phyloP scores from a whole-genome alignment of 768 basidiomycete genomes.

The Naematelia encephala region DNA sequence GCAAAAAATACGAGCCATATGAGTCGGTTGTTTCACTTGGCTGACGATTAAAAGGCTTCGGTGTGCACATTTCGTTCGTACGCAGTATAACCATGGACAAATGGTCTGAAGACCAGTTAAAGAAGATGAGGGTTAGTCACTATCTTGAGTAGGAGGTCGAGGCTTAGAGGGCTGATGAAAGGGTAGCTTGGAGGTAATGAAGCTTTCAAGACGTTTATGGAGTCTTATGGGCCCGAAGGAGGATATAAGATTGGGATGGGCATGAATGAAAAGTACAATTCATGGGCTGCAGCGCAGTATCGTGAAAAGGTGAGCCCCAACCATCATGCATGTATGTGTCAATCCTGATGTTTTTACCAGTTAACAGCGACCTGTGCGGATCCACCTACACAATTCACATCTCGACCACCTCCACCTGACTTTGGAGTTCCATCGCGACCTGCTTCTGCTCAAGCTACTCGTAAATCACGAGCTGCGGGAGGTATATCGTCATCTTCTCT shows the following conservation, averaged over 20 bases:
- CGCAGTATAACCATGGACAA: slow-evolving; percentile 95
- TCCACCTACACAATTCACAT: slow-evolving; percentile 71
- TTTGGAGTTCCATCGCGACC: slow-evolving; percentile 60
- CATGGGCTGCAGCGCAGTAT: slow-evolving; percentile 92
- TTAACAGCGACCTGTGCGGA: slow-evolving; percentile 67
- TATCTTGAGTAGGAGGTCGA: too few species aligned
- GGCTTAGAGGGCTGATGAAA: slow-evolving; percentile 4
- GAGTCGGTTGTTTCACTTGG: neutral
- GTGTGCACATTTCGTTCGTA: slow-evolving; percentile 86
- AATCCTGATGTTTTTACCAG: slow-evolving; percentile 52
- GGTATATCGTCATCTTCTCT: slow-evolving; percentile 53
- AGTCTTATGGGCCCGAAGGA: slow-evolving; percentile 38
- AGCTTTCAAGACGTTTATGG: slow-evolving; percentile 73
- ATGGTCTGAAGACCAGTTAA: slow-evolving; percentile 78
- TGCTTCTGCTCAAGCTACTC: slow-evolving; percentile 73
- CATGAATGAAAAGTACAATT: slow-evolving; percentile 63
- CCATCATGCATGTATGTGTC: neutral
- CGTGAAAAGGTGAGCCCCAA: slow-evolving; percentile 70
- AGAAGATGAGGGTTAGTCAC: slow-evolving; percentile 72
- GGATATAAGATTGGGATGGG: slow-evolving; percentile 36
- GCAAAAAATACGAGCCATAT: too few species aligned
- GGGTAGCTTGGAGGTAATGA: slow-evolving; percentile 80
- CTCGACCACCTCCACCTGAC: slow-evolving; percentile 65
- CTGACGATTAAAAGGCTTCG: slow-evolving; percentile 80
- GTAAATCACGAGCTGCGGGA: slow-evolving; percentile 75